Conservation (phyloP, 106 monocot species). For the Dendrobium officinale region DNA sequence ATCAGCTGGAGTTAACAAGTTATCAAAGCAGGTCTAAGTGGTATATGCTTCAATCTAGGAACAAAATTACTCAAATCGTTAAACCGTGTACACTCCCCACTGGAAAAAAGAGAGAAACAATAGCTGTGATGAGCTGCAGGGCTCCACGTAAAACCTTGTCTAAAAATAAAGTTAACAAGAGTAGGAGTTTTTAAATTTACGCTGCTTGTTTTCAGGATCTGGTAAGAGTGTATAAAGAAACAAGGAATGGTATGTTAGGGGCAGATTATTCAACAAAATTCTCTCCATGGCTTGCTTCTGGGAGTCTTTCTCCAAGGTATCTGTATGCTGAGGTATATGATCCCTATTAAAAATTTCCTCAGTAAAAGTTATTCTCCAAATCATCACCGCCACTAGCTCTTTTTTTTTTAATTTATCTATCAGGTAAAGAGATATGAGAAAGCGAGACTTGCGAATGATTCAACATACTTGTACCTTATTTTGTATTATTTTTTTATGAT, state of each 20-base stretch:
- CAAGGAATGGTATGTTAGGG: conserved; percentile 95
- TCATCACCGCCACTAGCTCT: not conserved
- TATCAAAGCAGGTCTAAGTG: too few species aligned
- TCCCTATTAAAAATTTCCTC: not conserved
- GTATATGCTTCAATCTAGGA: too few species aligned
- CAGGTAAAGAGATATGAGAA: conserved; percentile 95
- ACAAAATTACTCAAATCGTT: too few species aligned
- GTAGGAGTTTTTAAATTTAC: not conserved
- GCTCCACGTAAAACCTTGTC: too few species aligned
- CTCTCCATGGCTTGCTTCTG: conserved; percentile 94
- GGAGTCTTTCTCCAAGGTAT: conserved; percentile 85
- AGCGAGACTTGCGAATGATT: conserved; percentile 76
- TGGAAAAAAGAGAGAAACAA: too few species aligned
- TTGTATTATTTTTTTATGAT: not conserved
- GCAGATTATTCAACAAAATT: conserved; percentile 97
- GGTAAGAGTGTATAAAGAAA: conserved; percentile 78
- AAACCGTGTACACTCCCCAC: too few species aligned
- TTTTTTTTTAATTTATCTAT: conserved; percentile 5
- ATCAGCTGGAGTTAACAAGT: too few species aligned
- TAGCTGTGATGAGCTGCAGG: too few species aligned
- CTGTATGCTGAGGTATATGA: conserved; percentile 73
- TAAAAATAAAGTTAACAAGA: too few species aligned
- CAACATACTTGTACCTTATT: conserved; percentile 80
- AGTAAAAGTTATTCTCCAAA: not conserved
- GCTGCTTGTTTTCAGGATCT: conserved; percentile 44